Evolutionary conservation across 2,329 filamentous ascomycete species (phyloP), one percentile per base, ranked within the genome.

Genomic region (Pseudogymnoascus sp.): DNA sequence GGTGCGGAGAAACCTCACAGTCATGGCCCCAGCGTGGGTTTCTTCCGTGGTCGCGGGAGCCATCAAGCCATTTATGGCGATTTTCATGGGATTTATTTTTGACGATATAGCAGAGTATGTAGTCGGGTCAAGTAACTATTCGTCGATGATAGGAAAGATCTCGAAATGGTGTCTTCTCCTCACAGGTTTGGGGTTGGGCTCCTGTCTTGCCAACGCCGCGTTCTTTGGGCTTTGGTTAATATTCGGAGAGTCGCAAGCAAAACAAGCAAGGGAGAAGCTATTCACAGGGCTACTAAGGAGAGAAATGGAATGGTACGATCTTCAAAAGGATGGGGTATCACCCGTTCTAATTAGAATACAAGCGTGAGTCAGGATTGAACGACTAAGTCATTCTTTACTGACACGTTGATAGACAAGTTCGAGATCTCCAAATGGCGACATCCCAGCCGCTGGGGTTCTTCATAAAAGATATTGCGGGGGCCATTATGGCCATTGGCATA

Each of bases 251-350:
- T 68, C 90, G 2, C 90, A 96, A 66, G 90, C 88, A 0, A 82
- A 81, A 32, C 82, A 74, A 54, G 85, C 85, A 6, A 82, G 91
- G 4, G 76, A 79, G 14, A 76, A 74, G 4, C 74, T 94, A 2
- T 96, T 96, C 69, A 67, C 75, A 1, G 81, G 81, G 2, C 75
- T 97, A 35, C 71, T 96, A n/a, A 74, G 77, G 5, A 90, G 87
- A 69, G 84, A 93, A 11, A 83, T 94, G 70, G 79, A 80, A 50
- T 97, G 92, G 91, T 96, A 90, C 69, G 91, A 97, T 70, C 77
- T 79, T 16, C 81, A 86, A 59, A 77, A 82, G 37, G 84, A 89
- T 61, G 93, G 92, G 0, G 80, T 90, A 16, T 81, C 83, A 1
- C 86, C 90, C 16, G 78, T 94, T 41, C 76, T 95, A 16, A 81